These are phyloP conservation scores for Leucocoprinus leucothites DNA, from an alignment of 768 basidiomycete genomes.

Conservation along the genomic window DNA sequence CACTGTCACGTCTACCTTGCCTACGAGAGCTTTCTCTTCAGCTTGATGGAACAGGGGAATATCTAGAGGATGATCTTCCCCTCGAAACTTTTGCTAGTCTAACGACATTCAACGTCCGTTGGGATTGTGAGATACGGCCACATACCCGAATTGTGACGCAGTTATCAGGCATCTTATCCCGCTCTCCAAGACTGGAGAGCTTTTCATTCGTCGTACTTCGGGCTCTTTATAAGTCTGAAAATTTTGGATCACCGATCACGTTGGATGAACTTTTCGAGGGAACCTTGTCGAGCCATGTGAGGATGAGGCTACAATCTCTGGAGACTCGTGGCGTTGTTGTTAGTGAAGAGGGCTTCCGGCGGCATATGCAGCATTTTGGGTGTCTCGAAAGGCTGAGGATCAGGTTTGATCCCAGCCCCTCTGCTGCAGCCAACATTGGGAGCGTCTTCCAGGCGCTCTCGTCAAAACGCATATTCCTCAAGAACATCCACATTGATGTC, in stretches of 20 bases:
- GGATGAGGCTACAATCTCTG: no score
- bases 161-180: neutral
- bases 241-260: neutral
- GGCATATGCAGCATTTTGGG: neutral
- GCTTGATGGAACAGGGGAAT: no score
- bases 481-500: no score
- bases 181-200: conserved; percentile 1
- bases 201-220: neutral
- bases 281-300: neutral
- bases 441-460: neutral
- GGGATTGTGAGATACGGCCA: neutral
- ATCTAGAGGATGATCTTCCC: no score
- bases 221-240: neutral
- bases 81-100: neutral
- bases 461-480: no score
- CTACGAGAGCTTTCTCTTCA: no score
- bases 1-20: no score
- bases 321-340: neutral
- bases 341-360: neutral
- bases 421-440: neutral
- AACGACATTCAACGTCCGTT: neutral
- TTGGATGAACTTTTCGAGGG: neutral
- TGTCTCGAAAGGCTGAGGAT: neutral
- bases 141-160: neutral
- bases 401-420: neutral